phyloP scores from a whole-genome alignment of 441 rosid species.

The Lepidium campestre region DNA sequence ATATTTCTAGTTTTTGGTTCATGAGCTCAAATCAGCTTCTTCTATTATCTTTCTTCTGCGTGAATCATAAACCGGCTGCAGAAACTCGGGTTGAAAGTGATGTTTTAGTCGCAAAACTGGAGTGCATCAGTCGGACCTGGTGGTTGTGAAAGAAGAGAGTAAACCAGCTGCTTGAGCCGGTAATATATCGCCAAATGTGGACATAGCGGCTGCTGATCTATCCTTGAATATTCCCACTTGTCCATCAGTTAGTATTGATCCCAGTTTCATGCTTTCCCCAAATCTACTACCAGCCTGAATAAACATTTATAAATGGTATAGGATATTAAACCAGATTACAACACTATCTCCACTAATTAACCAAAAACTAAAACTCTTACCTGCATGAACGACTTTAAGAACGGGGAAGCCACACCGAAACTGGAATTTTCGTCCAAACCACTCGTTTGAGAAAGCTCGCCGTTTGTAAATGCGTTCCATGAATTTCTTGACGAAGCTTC shows the following conservation, averaged over 20 bases:
- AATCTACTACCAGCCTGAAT: slow-evolving; percentile 94
- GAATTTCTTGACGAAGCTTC: slow-evolving; percentile 52
- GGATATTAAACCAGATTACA: background rate
- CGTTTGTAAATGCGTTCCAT: slow-evolving; percentile 60
- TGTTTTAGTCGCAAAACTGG: background rate
- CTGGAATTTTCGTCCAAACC: slow-evolving; percentile 62
- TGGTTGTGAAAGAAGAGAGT: slow-evolving; percentile 84
- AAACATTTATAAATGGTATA: background rate
- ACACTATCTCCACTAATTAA: background rate
- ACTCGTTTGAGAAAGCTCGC: slow-evolving; percentile 55
- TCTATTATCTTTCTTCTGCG: slow-evolving; percentile 3
- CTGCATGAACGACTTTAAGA: slow-evolving; percentile 95
- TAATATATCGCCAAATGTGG: slow-evolving; percentile 90
- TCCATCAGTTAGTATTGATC: slow-evolving; percentile 88
- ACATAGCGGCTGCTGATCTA: slow-evolving; percentile 92
- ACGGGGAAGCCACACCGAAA: slow-evolving; percentile 80
- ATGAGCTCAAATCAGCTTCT: slow-evolving; percentile 12
- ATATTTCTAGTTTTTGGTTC: background rate
- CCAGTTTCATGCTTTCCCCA: slow-evolving; percentile 96
- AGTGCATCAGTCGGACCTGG: slow-evolving; percentile 49
- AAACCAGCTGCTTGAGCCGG: slow-evolving; percentile 94
- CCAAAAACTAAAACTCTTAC: slow-evolving; percentile 25
- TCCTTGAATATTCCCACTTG: slow-evolving; percentile 98
- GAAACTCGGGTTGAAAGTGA: background rate
- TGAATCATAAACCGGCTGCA: background rate